Conservation (phyloP, 352 stramenopile species). For the Globisporangium ultimum region DNA sequence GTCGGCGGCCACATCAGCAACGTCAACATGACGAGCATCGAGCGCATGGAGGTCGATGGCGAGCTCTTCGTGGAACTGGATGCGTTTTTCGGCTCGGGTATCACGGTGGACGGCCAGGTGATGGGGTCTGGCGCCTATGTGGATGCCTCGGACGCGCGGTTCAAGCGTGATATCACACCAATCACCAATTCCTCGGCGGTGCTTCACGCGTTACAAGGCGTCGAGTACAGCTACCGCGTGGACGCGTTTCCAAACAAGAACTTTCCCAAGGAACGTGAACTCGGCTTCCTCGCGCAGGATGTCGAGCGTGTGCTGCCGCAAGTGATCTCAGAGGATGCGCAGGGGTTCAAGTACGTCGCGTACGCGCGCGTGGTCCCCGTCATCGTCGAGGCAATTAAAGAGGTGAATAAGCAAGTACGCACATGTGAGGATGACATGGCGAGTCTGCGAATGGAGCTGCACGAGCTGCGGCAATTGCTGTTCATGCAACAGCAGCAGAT, state of each 20-base stretch:
- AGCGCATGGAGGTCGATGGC: conserved; percentile 66
- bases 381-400: conserved; percentile 78
- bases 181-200: conserved; percentile 46
- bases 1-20: conserved; percentile 71
- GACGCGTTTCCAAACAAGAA: conserved; percentile 39
- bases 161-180: conserved; percentile 69
- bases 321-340: conserved; percentile 58
- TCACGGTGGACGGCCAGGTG: conserved; percentile 86
- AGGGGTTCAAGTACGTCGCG: conserved; percentile 87
- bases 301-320: conserved; percentile 78
- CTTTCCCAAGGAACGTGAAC: conserved; percentile 42
- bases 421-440: conserved; percentile 14
- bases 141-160: conserved; percentile 86
- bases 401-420: conserved; percentile 20
- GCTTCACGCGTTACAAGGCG: conserved; percentile 53
- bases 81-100: conserved; percentile 76
- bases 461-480: conserved; percentile 2
- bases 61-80: conserved; percentile 84
- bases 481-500: conserved; percentile 6
- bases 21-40: conserved; percentile 71
- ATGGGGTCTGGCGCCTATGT: conserved; percentile 90
- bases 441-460: conserved; percentile 3
- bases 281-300: conserved; percentile 90
- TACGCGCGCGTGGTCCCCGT: conserved; percentile 81
- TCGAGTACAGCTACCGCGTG: conserved; percentile 54